A percentile compares a stretch with the other conserved stretches of the same genome.
Conservation (phyloP, 768 basidiomycete genomes). For the Pleurotus giganteus region DNA sequence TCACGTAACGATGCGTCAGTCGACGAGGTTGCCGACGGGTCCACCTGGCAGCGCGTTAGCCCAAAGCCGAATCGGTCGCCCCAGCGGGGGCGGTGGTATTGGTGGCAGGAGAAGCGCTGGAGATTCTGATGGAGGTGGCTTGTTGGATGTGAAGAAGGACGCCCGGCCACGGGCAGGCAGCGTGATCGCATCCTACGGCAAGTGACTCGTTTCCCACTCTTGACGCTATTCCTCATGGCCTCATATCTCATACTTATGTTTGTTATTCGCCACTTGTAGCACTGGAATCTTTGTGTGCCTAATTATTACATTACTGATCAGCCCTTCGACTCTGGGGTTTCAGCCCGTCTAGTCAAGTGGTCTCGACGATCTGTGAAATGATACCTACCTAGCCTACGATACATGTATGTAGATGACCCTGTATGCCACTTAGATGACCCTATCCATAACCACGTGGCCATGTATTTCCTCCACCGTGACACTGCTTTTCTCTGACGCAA, state of each 20-base stretch:
- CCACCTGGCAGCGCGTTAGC: slow-evolving; percentile 29
- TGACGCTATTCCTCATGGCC: not conserved
- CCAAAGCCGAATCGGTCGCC: slow-evolving; percentile 51
- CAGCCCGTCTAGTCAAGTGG: too few relatives aligned
- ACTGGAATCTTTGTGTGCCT: not conserved
- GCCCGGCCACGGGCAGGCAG: slow-evolving; percentile 13
- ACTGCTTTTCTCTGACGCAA: too few relatives aligned
- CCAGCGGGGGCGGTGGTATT: slow-evolving; percentile 31
- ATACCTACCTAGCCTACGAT: too few relatives aligned
- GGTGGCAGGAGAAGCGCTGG: slow-evolving; percentile 24
- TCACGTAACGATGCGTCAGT: slow-evolving; percentile 47
- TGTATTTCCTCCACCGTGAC: too few relatives aligned
- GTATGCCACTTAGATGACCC: not conserved
- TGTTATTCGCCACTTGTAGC: not conserved
- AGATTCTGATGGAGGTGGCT: slow-evolving; percentile 7
- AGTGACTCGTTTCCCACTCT: not conserved
- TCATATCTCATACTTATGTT: slow-evolving; percentile 2
- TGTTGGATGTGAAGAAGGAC: slow-evolving; percentile 10
- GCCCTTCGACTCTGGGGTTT: slow-evolving; percentile 7
- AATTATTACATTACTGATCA: slow-evolving; percentile 10
- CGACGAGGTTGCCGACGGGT: slow-evolving; percentile 39
- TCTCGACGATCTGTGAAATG: not conserved
- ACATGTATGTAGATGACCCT: slow-evolving; percentile 8
- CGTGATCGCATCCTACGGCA: slow-evolving; percentile 7
- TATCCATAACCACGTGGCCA: too few relatives aligned